Evolutionary conservation across 495 filamentous ascomycete species (phyloP).

Genomic region (Rhypophila decipiens): DNA sequence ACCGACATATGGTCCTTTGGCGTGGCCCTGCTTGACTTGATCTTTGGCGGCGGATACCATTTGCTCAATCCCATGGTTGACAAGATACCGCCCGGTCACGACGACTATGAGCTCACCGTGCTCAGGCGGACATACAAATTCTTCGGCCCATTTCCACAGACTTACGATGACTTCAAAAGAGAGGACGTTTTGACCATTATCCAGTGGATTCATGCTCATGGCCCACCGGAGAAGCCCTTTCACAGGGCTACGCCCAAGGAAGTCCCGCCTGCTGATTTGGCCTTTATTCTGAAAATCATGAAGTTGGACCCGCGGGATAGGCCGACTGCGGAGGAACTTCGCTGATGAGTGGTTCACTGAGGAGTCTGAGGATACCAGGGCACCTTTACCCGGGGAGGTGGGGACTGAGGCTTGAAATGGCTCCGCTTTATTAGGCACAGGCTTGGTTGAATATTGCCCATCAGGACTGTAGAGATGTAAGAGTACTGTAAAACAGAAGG

Average conservation of each 20-base stretch:
- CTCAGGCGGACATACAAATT: slow-evolving; percentile 32
- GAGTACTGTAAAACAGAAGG: too few species aligned
- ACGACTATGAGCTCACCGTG: slow-evolving; percentile 37
- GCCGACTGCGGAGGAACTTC: slow-evolving; percentile 13
- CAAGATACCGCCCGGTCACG: slow-evolving; percentile 24
- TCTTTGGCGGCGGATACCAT: slow-evolving; percentile 34
- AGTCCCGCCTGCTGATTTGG: slow-evolving; percentile 5
- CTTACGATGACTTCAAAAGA: slow-evolving; percentile 27
- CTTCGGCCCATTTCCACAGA: slow-evolving; percentile 39
- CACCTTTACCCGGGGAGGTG: slow-evolving; percentile 7
- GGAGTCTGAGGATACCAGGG: slow-evolving; percentile 12
- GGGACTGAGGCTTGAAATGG: too few species aligned
- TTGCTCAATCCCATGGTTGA: slow-evolving; percentile 36
- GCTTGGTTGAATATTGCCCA: too few species aligned
- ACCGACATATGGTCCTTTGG: slow-evolving; percentile 45
- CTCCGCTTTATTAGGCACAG: too few species aligned
- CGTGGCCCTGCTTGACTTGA: slow-evolving; percentile 32
- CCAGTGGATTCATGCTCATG: slow-evolving; percentile 16
- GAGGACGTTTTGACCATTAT: slow-evolving; percentile 12
- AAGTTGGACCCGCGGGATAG: slow-evolving; percentile 14
- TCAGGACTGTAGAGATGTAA: too few species aligned
- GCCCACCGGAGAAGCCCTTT: slow-evolving; percentile 14
- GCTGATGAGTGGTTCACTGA: slow-evolving; percentile 13
- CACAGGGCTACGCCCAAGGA: slow-evolving; percentile 3
- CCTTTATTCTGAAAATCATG: slow-evolving; percentile 12